phyloP scores from a whole-genome alignment of 192 early-diverging fungal species.

The Gaertneriomyces sp. region DNA sequence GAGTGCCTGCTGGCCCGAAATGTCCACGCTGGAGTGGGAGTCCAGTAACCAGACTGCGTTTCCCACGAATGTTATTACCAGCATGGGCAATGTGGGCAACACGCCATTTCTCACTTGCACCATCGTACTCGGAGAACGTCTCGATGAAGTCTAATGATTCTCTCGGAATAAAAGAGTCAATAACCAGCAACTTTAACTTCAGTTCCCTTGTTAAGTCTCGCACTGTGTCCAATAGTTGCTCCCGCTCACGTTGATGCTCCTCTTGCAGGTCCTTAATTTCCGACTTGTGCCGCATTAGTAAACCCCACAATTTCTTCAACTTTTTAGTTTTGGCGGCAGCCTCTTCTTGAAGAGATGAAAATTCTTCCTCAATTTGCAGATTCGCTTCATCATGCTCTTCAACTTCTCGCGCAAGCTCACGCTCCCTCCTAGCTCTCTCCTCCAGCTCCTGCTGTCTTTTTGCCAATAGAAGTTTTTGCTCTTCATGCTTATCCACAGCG shows the following conservation, averaged over 20 bases:
- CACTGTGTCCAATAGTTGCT: slow-evolving; percentile 58
- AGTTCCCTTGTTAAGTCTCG: slow-evolving; percentile 56
- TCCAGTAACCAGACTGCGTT: slow-evolving; percentile 45
- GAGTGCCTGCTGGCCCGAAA: slow-evolving; percentile 9
- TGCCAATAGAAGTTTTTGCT: slow-evolving; percentile 47
- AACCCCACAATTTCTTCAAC: slow-evolving; percentile 54
- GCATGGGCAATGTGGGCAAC: slow-evolving; percentile 53
- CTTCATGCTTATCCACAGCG: slow-evolving; percentile 45
- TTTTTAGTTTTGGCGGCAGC: slow-evolving; percentile 57
- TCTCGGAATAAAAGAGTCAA: slow-evolving; percentile 51
- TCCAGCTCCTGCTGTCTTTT: slow-evolving; percentile 49
- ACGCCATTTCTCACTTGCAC: slow-evolving; percentile 56
- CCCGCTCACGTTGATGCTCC: slow-evolving; percentile 58
- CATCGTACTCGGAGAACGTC: slow-evolving; percentile 54
- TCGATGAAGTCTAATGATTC: slow-evolving; percentile 50
- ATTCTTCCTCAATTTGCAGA: slow-evolving; percentile 64
- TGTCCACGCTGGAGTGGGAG: slow-evolving; percentile 38
- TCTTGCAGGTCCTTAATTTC: slow-evolving; percentile 60
- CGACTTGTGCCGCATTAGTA: slow-evolving; percentile 44
- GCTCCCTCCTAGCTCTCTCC: slow-evolving; percentile 47
- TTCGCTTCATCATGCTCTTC: slow-evolving; percentile 54
- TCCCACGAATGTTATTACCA: slow-evolving; percentile 60
- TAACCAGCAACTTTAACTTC: slow-evolving; percentile 48
- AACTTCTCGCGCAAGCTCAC: slow-evolving; percentile 50
- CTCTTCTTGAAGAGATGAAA: slow-evolving; percentile 57